phyloP scores from a whole-genome alignment of 192 early-diverging fungal genomes.

The Gonapodya sp. region DNA sequence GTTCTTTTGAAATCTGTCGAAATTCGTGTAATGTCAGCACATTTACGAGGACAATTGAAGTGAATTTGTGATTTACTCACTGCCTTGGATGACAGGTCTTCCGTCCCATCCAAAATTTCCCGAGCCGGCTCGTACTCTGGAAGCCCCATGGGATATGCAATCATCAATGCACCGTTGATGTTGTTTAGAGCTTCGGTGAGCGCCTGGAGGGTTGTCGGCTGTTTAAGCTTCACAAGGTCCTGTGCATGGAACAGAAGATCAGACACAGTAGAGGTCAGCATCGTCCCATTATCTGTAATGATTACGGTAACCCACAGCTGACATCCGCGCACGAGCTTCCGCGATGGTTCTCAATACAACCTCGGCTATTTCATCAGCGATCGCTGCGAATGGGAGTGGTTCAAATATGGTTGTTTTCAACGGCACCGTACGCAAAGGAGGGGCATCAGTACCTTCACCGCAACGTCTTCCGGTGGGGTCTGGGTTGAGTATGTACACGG shows the following conservation, averaged over 20 bases:
- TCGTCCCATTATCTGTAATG: neutral
- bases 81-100: conserved; percentile 38
- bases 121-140: conserved; percentile 41
- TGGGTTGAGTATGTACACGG: conserved; percentile 28
- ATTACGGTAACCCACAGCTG: conserved; percentile 15
- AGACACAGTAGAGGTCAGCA: neutral
- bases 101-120: conserved; percentile 36
- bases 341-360: conserved; percentile 29
- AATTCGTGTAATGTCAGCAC: too few relatives aligned
- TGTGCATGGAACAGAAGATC: conserved; percentile 8
- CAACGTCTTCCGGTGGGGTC: conserved; percentile 45
- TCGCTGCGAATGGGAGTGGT: conserved; percentile 17
- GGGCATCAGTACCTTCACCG: conserved; percentile 31
- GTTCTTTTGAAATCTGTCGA: conserved; percentile 38
- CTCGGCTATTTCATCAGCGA: conserved; percentile 25
- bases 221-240: conserved; percentile 31
- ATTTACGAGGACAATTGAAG: too few relatives aligned
- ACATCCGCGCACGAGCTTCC: conserved; percentile 25
- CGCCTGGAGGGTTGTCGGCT: conserved; percentile 17
- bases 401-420: conserved; percentile 3
- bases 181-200: conserved; percentile 29
- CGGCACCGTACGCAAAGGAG: neutral
- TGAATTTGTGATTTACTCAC: too few relatives aligned
- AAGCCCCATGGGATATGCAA: conserved; percentile 45
- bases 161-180: conserved; percentile 37